A percentile compares a stretch with the other conserved stretches of the same genome.
These are phyloP conservation scores for Trichaptum fuscoviolaceum DNA, from an alignment of 768 basidiomycete species.

Conservation along the genomic window DNA sequence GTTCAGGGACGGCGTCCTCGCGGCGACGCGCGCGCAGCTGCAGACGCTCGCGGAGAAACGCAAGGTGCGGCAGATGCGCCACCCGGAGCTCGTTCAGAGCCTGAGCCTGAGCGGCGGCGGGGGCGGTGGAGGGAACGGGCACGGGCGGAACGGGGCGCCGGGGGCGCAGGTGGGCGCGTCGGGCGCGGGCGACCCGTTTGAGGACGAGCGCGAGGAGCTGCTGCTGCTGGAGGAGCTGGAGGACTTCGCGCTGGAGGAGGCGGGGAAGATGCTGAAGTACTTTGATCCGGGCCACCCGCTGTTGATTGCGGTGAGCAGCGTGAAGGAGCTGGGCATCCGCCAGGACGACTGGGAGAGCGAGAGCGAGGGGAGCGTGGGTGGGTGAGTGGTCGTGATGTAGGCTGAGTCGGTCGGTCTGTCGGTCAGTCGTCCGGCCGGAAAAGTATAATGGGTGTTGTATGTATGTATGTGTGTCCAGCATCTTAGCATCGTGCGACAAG, in stretches of 20 bases:
- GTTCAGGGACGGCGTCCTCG: slow-evolving; percentile 49
- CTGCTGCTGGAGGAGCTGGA: slow-evolving; percentile 77
- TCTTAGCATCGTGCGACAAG: too few species aligned
- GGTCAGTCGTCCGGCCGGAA: too few species aligned
- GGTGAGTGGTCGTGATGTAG: neutral
- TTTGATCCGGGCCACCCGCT: slow-evolving; percentile 61
- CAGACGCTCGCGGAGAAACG: slow-evolving; percentile 64
- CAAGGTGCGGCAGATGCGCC: slow-evolving; percentile 43
- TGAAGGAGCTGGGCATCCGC: slow-evolving; percentile 58
- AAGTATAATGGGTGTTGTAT: too few species aligned
- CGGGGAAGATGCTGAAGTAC: slow-evolving; percentile 54
- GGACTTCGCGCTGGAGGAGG: slow-evolving; percentile 77
- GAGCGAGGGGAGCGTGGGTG: slow-evolving; percentile 13
- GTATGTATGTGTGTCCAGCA: too few species aligned
- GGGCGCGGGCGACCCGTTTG: slow-evolving; percentile 24
- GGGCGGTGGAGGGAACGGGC: too few species aligned
- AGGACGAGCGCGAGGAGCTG: slow-evolving; percentile 64
- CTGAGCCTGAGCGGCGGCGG: too few species aligned
- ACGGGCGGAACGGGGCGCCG: too few species aligned
- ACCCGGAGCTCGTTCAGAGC: slow-evolving; percentile 6
- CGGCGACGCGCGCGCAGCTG: slow-evolving; percentile 69
- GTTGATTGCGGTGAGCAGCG: slow-evolving; percentile 64
- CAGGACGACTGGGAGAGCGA: slow-evolving; percentile 26
- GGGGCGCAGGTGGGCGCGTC: slow-evolving; percentile 12
- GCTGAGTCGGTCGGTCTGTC: too few species aligned